These are phyloP conservation scores for Amaranthus tricolor DNA, from an alignment of 179 eudicot species.

Conservation along the genomic window DNA sequence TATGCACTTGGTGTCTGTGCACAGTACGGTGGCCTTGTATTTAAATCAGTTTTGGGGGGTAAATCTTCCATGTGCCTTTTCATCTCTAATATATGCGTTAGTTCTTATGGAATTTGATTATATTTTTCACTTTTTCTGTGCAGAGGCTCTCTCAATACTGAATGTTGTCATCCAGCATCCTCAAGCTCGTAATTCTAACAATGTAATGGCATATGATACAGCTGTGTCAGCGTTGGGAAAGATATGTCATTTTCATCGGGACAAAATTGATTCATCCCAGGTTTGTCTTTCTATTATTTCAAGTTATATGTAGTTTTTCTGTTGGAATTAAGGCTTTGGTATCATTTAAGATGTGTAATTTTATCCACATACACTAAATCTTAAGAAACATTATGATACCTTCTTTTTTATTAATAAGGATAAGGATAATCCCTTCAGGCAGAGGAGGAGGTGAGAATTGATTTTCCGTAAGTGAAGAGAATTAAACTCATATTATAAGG, in stretches of 20 bases:
- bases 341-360: not conserved
- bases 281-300: conserved; percentile 33
- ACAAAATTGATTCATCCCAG: conserved; percentile 80
- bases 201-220: conserved; percentile 96
- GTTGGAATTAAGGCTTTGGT: not conserved
- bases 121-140: not conserved
- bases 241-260: conserved; percentile 84
- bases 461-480: too few species aligned
- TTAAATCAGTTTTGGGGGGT: conserved; percentile 92
- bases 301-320: not conserved
- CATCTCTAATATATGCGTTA: not conserved
- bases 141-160: conserved; percentile 94
- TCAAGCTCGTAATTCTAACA: conserved; percentile 59
- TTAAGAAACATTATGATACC: too few species aligned
- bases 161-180: conserved; percentile 76
- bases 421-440: too few species aligned
- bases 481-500: too few species aligned
- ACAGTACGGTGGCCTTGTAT: conserved; percentile 76
- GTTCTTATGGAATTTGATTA: not conserved
- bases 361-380: too few species aligned
- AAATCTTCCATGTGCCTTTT: conserved; percentile 16
- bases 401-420: too few species aligned
- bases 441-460: too few species aligned
- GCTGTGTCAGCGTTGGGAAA: conserved; percentile 97
- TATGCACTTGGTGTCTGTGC: conserved; percentile 98